These are phyloP conservation scores for Fusarium albosuccineum DNA, from an alignment of 2,329 filamentous ascomycete genomes.

Conservation along the genomic window DNA sequence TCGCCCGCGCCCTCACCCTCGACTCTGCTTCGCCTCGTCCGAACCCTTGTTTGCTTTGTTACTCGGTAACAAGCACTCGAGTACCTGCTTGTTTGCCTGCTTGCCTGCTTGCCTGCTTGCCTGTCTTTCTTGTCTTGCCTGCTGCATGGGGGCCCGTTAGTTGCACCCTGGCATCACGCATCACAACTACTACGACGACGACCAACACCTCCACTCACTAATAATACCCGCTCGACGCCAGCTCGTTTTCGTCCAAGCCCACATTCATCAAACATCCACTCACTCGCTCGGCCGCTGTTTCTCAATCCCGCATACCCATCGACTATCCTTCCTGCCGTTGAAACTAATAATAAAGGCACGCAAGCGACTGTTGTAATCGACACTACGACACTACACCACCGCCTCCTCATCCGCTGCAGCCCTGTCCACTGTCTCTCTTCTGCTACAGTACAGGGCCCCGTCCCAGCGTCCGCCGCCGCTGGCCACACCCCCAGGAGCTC, in stretches of 20 bases:
- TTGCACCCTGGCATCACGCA: slow-evolving; percentile 31
- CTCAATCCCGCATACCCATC: too few species aligned
- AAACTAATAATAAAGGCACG: background rate
- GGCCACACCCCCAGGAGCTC: slow-evolving; percentile 13
- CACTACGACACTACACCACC: background rate
- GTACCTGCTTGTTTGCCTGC: slow-evolving; percentile 4
- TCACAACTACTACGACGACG: slow-evolving; percentile 10
- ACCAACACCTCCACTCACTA: background rate
- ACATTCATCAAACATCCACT: background rate
- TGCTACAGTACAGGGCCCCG: background rate
- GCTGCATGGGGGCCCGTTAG: slow-evolving; percentile 4
- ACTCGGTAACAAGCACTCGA: too few species aligned
- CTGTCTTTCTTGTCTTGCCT: slow-evolving; percentile 1
- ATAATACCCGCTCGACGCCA: background rate
- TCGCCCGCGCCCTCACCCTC: slow-evolving; percentile 5
- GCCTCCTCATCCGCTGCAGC: slow-evolving; percentile 14
- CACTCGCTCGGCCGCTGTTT: too few species aligned
- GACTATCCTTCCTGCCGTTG: background rate
- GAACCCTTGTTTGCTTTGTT: slow-evolving; percentile 7
- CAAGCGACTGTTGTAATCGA: slow-evolving; percentile 17
- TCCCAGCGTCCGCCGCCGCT: slow-evolving; percentile 8
- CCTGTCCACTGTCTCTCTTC: slow-evolving; percentile 12
- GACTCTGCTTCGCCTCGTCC: slow-evolving; percentile 23
- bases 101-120: slow-evolving; percentile 3
- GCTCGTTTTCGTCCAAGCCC: background rate